A percentile compares a stretch with the other conserved stretches of the same genome.
Conservation (phyloP, 306 rosid genomes). For the Dalbergia cultrata region DNA sequence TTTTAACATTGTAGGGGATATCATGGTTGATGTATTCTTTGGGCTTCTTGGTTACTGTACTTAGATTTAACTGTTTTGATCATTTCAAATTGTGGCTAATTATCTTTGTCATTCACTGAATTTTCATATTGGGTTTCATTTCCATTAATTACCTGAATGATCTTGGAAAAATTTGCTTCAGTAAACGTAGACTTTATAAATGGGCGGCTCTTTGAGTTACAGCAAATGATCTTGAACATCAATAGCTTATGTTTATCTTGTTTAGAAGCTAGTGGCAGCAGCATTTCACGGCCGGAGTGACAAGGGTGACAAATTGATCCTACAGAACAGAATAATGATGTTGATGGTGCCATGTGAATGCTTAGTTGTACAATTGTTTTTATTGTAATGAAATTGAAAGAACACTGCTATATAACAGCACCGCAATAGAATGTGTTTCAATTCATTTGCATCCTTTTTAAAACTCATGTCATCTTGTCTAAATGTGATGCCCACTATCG, state of each 20-base stretch:
- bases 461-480: background rate
- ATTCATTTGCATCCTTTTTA: background rate
- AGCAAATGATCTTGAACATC: background rate
- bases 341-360: slow-evolving; percentile 54
- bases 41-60: background rate
- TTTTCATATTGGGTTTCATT: slow-evolving; percentile 1
- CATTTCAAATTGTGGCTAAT: background rate
- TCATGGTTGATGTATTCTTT: background rate
- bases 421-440: slow-evolving; percentile 37
- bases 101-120: background rate
- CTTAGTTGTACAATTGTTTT: slow-evolving; percentile 46
- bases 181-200: background rate
- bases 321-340: slow-evolving; percentile 40
- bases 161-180: slow-evolving; percentile 2
- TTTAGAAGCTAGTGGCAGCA: slow-evolving; percentile 28
- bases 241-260: slow-evolving; percentile 16
- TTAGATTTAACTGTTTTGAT: background rate
- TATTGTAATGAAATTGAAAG: slow-evolving; percentile 43
- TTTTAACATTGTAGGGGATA: background rate
- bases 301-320: slow-evolving; percentile 31
- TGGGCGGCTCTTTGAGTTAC: background rate
- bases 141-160: background rate
- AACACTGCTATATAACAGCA: slow-evolving; percentile 23
- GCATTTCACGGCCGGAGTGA: slow-evolving; percentile 19
- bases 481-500: background rate